Percentiles rank a stretch among this genome's conserved stretches.
These are phyloP conservation scores for Vachellia collinsii DNA, from an alignment of 306 rosid genomes.

Conservation along the genomic window DNA sequence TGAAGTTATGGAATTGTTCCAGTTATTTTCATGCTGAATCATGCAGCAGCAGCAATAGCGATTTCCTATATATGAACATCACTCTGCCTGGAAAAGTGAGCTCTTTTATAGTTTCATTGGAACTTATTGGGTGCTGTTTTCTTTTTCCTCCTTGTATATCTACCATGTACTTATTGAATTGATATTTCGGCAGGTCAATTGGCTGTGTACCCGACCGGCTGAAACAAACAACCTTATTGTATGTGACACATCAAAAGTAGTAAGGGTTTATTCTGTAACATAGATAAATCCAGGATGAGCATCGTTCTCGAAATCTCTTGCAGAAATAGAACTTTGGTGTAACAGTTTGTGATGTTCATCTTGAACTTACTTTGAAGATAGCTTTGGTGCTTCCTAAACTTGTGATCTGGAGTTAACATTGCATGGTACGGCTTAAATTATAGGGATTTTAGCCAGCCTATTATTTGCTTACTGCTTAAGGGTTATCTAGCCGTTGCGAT, in stretches of 20 bases:
- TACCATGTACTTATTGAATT: constrained; percentile 22
- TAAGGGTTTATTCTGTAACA: constrained; percentile 72
- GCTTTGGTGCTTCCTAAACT: constrained; percentile 11
- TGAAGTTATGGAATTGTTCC: constrained; percentile 90
- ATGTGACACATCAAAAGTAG: constrained; percentile 84
- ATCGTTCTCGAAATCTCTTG: constrained; percentile 27
- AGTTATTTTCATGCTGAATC: constrained; percentile 44
- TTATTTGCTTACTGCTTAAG: constrained; percentile 12
- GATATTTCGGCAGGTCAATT: constrained; percentile 73
- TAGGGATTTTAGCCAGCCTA: constrained; percentile 18
- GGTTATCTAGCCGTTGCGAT: constrained; percentile 19
- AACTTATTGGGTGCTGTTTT: constrained; percentile 15
- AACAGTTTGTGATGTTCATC: constrained; percentile 15
- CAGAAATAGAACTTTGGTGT: constrained; percentile 22
- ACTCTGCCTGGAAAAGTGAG: constrained; percentile 69
- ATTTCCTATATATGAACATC: constrained; percentile 55
- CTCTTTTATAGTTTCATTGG: constrained; percentile 29
- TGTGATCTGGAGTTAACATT: background rate
- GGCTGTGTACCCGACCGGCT: constrained; percentile 79
- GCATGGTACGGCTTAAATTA: constrained; percentile 16
- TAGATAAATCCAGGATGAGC: constrained; percentile 42
- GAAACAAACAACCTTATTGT: constrained; percentile 83
- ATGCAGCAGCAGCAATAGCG: constrained; percentile 29
- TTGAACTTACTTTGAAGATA: constrained; percentile 16
- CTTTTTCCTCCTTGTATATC: constrained; percentile 12